Percentiles rank a stretch among this genome's conserved stretches.
phyloP scores from a whole-genome alignment of 2,329 filamentous ascomycete species.

The Pyrenophora teres region DNA sequence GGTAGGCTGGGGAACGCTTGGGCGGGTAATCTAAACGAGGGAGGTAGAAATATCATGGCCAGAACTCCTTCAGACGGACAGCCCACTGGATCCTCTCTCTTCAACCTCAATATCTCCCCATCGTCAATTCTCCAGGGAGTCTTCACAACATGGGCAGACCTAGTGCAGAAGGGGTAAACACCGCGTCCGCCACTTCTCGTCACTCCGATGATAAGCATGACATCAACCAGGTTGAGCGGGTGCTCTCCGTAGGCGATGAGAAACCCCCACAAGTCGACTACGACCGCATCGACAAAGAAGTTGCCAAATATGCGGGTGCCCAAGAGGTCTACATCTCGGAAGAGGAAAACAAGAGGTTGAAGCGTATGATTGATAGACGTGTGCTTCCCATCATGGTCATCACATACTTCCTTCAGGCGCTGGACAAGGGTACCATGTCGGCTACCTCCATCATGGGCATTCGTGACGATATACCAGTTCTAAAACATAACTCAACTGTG shows the following conservation, averaged over 20 bases:
- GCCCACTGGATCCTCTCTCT: constrained; percentile 18
- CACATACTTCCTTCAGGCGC: constrained; percentile 71
- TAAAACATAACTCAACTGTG: constrained; percentile 36
- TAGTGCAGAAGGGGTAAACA: constrained; percentile 22
- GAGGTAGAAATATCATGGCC: constrained; percentile 31
- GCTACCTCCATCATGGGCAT: constrained; percentile 68
- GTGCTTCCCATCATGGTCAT: constrained; percentile 72
- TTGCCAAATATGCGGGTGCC: constrained; percentile 69
- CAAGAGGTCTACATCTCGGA: constrained; percentile 61
- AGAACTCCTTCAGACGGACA: constrained; percentile 19
- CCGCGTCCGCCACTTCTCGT: constrained; percentile 22
- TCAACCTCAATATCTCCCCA: constrained; percentile 14
- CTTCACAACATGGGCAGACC: constrained; percentile 29
- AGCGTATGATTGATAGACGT: constrained; percentile 68
- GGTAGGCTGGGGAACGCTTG: constrained; percentile 27
- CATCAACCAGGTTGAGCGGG: constrained; percentile 55
- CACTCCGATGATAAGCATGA: constrained; percentile 33
- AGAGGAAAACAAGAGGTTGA: constrained; percentile 65
- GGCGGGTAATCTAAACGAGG: constrained; percentile 21
- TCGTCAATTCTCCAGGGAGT: constrained; percentile 14
- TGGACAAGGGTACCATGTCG: constrained; percentile 70
- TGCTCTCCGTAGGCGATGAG: constrained; percentile 52
- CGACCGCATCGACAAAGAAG: constrained; percentile 68
- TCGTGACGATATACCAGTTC: constrained; percentile 45
- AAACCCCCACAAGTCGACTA: constrained; percentile 62